These are phyloP conservation scores for Xylaria sp. DNA, from an alignment of 2,329 filamentous ascomycete genomes.

Conservation along the genomic window DNA sequence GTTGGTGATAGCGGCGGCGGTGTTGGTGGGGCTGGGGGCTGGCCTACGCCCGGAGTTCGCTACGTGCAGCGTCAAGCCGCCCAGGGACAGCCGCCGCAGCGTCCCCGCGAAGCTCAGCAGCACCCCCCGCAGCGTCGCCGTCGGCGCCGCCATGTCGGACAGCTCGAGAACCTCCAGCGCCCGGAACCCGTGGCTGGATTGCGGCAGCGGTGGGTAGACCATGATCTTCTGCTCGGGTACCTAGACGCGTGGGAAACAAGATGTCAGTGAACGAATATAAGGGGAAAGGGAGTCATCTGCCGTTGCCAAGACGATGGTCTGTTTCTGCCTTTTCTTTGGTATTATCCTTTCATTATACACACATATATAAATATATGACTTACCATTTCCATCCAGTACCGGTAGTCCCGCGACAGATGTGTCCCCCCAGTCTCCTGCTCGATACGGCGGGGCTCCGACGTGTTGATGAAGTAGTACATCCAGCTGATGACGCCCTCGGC, in stretches of 20 bases:
- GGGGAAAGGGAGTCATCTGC: too few species aligned
- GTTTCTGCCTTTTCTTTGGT: too few species aligned
- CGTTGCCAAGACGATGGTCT: too few species aligned
- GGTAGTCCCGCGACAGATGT: background rate
- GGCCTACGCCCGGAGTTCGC: too few species aligned
- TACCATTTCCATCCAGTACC: background rate
- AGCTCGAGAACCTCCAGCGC: constrained; percentile 23
- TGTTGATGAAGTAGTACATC: constrained; percentile 15
- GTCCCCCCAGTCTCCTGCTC: background rate
- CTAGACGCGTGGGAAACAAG: too few species aligned
- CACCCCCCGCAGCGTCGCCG: constrained; percentile 12
- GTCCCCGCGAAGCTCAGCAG: constrained; percentile 19
- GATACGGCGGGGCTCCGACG: constrained; percentile 3
- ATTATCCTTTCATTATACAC: too few species aligned
- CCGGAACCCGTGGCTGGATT: constrained; percentile 12
- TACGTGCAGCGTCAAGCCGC: constrained; percentile 21
- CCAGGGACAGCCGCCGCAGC: constrained; percentile 19
- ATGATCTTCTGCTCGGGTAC: background rate
- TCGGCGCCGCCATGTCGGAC: constrained; percentile 24
- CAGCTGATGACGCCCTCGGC: constrained; percentile 26
- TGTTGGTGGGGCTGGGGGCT: too few species aligned
- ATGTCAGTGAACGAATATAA: too few species aligned
- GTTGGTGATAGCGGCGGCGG: too few species aligned
- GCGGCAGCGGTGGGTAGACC: background rate
- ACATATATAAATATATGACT: too few species aligned